phyloP scores from a whole-genome alignment of 257 asterid genomes.

The Forsythia viridissima region DNA sequence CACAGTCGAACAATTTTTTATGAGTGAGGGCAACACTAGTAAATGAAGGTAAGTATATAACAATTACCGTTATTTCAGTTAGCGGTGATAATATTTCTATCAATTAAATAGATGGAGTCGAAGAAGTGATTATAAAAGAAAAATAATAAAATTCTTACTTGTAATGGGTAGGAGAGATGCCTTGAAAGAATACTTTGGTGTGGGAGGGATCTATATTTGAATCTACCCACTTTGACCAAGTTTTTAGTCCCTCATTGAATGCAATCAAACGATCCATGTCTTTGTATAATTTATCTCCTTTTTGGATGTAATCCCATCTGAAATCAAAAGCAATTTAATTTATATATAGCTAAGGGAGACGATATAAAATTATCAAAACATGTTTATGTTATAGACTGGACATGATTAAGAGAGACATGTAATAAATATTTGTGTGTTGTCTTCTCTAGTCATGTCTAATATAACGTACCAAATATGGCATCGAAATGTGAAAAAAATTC shows the following conservation, averaged over 20 bases:
- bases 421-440: background rate
- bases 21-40: too few relatives aligned
- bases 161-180: constrained; percentile 87
- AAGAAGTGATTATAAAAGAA: background rate
- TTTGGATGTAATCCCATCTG: constrained; percentile 76
- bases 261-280: constrained; percentile 77
- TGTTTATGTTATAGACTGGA: background rate
- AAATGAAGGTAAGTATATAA: too few relatives aligned
- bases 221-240: constrained; percentile 86
- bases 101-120: too few relatives aligned
- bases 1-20: too few relatives aligned
- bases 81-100: too few relatives aligned
- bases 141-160: constrained; percentile 39
- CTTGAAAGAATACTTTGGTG: constrained; percentile 67
- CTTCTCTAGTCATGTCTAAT: background rate
- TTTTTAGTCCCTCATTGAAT: constrained; percentile 52
- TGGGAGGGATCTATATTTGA: constrained; percentile 48
- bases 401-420: background rate
- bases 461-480: background rate
- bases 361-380: background rate
- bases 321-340: background rate
- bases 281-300: constrained; percentile 40
- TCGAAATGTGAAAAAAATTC: background rate
- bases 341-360: background rate
- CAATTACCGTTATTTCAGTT: too few relatives aligned